phyloP scores from a whole-genome alignment of 768 basidiomycete genomes.

The Kwoniella europaea region DNA sequence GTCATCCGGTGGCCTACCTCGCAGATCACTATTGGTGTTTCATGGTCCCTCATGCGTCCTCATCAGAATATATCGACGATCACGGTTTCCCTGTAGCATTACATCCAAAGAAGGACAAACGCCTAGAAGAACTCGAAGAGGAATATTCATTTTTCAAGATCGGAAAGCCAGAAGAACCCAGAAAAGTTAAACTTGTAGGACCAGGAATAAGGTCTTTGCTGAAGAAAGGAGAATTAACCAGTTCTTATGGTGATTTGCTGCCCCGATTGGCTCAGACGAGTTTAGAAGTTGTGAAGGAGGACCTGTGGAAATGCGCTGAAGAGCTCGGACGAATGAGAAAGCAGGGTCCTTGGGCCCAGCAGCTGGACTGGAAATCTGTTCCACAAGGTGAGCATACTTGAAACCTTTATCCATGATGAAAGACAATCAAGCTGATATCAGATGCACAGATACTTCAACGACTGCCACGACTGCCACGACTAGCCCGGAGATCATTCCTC shows the following conservation, averaged over 20 bases:
- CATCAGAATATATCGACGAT: constrained; percentile 20
- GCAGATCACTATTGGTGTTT: constrained; percentile 68
- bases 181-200: constrained; percentile 39
- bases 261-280: constrained; percentile 3
- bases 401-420: background rate
- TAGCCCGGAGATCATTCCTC: no score
- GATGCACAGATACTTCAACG: no score
- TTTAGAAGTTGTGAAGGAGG: constrained; percentile 20
- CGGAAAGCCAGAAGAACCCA: constrained; percentile 21
- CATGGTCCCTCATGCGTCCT: constrained; percentile 40
- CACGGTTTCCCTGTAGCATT: constrained; percentile 45
- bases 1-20: constrained; percentile 67
- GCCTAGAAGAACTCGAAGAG: constrained; percentile 20
- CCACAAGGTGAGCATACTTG: constrained; percentile 12
- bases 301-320: constrained; percentile 29
- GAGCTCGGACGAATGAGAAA: constrained; percentile 29
- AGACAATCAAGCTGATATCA: background rate
- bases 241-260: constrained; percentile 36
- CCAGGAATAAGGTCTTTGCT: constrained; percentile 33
- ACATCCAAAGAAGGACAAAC: constrained; percentile 30
- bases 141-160: constrained; percentile 41
- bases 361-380: constrained; percentile 41
- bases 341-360: constrained; percentile 34
- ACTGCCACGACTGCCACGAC: no score
- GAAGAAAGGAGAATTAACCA: constrained; percentile 33